A percentile compares a stretch with the other conserved stretches of the same genome.
phyloP scores from a whole-genome alignment of 768 basidiomycete species.

The Suillus lakei region DNA sequence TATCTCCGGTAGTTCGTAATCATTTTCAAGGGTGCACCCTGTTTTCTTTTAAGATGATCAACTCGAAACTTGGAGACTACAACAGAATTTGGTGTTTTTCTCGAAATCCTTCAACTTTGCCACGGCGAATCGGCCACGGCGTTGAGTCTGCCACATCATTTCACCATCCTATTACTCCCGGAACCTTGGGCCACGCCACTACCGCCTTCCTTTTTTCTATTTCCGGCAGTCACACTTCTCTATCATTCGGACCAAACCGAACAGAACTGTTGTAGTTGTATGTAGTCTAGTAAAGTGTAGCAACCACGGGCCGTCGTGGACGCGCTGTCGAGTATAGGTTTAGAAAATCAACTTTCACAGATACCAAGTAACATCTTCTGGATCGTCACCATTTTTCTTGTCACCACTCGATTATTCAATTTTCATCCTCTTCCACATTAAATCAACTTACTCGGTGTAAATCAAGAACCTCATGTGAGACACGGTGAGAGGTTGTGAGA shows the following conservation, averaged over 20 bases:
- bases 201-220: conserved; percentile 25
- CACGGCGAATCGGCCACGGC: conserved; percentile 22
- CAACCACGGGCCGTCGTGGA: background rate
- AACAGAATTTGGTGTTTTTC: background rate
- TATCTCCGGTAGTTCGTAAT: background rate
- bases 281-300: too few relatives aligned
- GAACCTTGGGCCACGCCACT: conserved; percentile 20
- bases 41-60: background rate
- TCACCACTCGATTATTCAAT: too few relatives aligned
- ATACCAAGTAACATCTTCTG: too few relatives aligned
- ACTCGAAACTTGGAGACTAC: background rate
- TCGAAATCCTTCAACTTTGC: conserved; percentile 3
- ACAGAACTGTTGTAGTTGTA: background rate
- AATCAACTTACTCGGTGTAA: too few relatives aligned
- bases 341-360: too few relatives aligned
- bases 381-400: too few relatives aligned
- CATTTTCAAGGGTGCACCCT: background rate
- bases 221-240: conserved; percentile 22
- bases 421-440: too few relatives aligned
- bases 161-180: conserved; percentile 27
- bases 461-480: background rate
- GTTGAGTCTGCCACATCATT: conserved; percentile 28
- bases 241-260: background rate
- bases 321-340: background rate
- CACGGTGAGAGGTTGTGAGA: background rate